These are phyloP conservation scores for Actinomortierella wolfii DNA, from an alignment of 371 early-diverging fungal genomes.

Conservation along the genomic window DNA sequence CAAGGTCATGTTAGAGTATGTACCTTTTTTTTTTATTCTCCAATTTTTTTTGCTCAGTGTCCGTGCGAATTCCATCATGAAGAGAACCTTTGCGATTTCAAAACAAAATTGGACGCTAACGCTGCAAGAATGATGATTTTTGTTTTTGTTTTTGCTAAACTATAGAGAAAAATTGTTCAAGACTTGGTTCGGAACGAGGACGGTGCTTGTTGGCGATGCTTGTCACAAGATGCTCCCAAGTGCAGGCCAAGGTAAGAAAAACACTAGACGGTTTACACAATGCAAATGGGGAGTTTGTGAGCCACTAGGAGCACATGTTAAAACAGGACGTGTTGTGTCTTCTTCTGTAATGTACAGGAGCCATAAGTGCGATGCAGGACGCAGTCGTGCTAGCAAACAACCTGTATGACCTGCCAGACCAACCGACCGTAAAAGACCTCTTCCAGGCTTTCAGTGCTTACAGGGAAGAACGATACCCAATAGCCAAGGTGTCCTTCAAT, in stretches of 20 bases:
- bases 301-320: not conserved
- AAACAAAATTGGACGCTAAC: too few relatives aligned
- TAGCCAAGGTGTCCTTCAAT: constrained; percentile 4
- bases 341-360: constrained; percentile 1
- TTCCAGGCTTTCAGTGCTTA: constrained; percentile 11
- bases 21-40: too few relatives aligned
- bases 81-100: too few relatives aligned
- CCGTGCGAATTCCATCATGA: too few relatives aligned
- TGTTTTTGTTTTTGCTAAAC: too few relatives aligned
- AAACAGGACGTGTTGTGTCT: not conserved
- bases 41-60: too few relatives aligned
- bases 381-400: constrained; percentile 21
- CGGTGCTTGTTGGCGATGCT: constrained; percentile 33
- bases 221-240: constrained; percentile 34
- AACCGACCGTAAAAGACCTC: constrained; percentile 17
- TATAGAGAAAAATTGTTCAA: constrained; percentile 24
- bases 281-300: too few relatives aligned
- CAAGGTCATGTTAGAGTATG: constrained; percentile 20
- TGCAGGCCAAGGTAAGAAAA: constrained; percentile 20
- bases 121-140: too few relatives aligned
- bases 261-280: too few relatives aligned
- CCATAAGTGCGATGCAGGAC: constrained; percentile 17
- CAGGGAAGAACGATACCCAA: constrained; percentile 5
- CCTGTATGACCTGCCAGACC: constrained; percentile 14
- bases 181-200: constrained; percentile 20